Conservation (phyloP, 768 basidiomycete species). For the Tricholoma saponaceum region DNA sequence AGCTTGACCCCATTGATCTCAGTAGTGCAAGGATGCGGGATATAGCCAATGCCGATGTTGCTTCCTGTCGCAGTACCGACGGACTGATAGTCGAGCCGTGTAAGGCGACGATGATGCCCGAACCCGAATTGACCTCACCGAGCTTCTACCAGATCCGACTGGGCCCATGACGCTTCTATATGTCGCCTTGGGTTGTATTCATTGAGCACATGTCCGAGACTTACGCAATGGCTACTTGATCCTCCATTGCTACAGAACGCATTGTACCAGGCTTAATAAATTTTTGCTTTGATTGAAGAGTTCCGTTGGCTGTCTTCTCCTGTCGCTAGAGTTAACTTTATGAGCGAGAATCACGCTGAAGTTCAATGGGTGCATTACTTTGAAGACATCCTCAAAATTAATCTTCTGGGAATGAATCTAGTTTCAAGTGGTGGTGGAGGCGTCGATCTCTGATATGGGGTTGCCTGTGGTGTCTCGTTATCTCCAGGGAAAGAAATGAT, state of each 20-base stretch:
- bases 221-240: constrained; percentile 1
- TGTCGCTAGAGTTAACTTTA: not conserved
- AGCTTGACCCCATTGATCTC: constrained; percentile 2
- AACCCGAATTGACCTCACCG: not conserved
- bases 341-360: not conserved
- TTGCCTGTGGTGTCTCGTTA: not conserved
- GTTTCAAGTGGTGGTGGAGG: not conserved
- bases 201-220: not conserved
- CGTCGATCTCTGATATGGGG: too few relatives aligned
- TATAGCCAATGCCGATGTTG: not conserved
- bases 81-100: not conserved
- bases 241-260: too few relatives aligned
- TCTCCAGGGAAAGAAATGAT: not conserved
- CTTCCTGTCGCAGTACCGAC: not conserved
- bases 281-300: not conserved
- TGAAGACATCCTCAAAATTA: not conserved
- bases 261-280: not conserved
- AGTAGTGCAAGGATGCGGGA: not conserved
- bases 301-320: not conserved
- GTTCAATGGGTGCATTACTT: not conserved
- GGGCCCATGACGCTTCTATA: not conserved
- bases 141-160: constrained; percentile 1
- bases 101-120: not conserved
- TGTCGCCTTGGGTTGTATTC: not conserved
- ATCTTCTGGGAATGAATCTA: not conserved